phyloP scores from a whole-genome alignment of 305 asterid species.

The Rubia tinctorum region DNA sequence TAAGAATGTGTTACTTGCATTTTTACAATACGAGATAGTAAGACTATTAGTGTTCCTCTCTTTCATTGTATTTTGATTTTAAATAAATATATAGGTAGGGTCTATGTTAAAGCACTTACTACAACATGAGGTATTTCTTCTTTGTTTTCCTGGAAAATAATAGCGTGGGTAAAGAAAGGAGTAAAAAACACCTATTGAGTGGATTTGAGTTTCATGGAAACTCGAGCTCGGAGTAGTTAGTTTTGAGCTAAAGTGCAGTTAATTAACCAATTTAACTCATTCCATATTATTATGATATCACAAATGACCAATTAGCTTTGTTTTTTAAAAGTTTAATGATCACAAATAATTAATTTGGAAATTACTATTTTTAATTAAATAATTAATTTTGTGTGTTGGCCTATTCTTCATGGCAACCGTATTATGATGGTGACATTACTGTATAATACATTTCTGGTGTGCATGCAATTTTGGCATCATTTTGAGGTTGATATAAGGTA shows the following conservation, averaged over 20 bases:
- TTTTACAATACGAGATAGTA: no score
- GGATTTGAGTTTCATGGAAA: not conserved
- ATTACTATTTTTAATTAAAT: not conserved
- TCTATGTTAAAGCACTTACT: no score
- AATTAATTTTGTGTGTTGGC: not conserved
- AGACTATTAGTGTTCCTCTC: no score
- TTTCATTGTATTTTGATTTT: no score
- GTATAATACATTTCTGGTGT: conserved; percentile 8
- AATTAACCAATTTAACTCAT: no score
- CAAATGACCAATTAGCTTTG: not conserved
- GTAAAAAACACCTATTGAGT: not conserved
- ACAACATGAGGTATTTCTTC: no score
- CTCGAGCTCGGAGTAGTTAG: not conserved
- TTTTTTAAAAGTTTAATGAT: not conserved
- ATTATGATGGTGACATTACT: not conserved
- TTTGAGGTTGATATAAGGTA: conserved; percentile 6
- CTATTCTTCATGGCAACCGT: not conserved
- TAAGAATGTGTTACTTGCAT: no score
- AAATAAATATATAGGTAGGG: no score
- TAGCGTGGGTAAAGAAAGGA: not conserved
- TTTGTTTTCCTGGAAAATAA: no score
- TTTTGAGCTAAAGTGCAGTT: not conserved
- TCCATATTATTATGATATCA: not conserved
- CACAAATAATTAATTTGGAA: not conserved
- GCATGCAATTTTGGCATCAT: conserved; percentile 12